phyloP scores from a whole-genome alignment of 1,284 basidiomycete genomes.

The Pseudozyma tsukubaensis region DNA sequence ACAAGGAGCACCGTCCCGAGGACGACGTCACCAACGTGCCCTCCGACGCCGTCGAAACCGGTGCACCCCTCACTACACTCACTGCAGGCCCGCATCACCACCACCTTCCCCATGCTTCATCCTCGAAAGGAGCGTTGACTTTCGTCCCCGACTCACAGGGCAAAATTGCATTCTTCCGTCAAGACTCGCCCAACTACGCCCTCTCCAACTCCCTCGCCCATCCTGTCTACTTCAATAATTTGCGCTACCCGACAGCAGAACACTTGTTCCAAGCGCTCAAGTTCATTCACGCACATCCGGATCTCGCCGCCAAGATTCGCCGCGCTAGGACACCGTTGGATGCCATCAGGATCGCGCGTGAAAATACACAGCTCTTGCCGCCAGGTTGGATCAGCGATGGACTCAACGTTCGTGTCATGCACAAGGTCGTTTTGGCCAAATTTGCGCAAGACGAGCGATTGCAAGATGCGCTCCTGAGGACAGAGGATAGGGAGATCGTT shows the following conservation, averaged over 20 bases:
- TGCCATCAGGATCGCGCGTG: slow-evolving; percentile 51
- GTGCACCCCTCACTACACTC: slow-evolving; percentile 6
- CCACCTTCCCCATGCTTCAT: neutral
- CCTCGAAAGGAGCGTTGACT: neutral
- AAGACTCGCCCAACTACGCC: slow-evolving; percentile 50
- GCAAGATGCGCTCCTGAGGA: slow-evolving; percentile 43
- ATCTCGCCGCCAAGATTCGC: slow-evolving; percentile 55
- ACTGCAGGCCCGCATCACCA: neutral
- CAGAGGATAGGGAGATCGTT: slow-evolving; percentile 50
- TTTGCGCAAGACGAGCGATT: slow-evolving; percentile 49
- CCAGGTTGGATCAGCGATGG: slow-evolving; percentile 56
- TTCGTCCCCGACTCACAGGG: slow-evolving; percentile 2
- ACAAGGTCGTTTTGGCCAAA: slow-evolving; percentile 54
- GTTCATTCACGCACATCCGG: slow-evolving; percentile 49
- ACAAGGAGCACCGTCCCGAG: neutral
- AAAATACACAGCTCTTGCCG: slow-evolving; percentile 32
- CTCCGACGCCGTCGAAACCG: slow-evolving; percentile 13
- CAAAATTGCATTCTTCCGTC: slow-evolving; percentile 39
- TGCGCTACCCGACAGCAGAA: slow-evolving; percentile 55
- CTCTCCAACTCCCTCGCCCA: slow-evolving; percentile 51
- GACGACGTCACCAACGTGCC: neutral
- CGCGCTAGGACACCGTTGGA: slow-evolving; percentile 46
- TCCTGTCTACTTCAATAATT: slow-evolving; percentile 41
- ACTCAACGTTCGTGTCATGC: slow-evolving; percentile 54
- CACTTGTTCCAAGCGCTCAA: slow-evolving; percentile 61